Conservation (phyloP, 2,329 filamentous ascomycete genomes). For the Arthroderma sp. region DNA sequence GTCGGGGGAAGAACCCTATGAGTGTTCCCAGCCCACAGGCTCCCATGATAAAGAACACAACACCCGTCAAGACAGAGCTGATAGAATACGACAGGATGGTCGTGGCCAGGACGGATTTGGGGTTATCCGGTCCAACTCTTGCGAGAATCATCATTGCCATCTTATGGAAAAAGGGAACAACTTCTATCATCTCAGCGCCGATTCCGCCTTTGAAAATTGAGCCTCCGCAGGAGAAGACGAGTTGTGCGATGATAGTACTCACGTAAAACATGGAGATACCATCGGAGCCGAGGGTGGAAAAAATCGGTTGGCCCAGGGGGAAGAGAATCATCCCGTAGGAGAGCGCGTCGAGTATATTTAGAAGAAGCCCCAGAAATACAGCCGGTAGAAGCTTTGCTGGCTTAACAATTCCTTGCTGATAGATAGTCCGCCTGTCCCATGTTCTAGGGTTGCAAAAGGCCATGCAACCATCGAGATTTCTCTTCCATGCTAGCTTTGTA, state of each 20-base stretch:
- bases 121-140: conserved; percentile 63
- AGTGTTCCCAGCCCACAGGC: conserved; percentile 77
- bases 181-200: conserved; percentile 95
- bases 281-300: conserved; percentile 73
- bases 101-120: conserved; percentile 79
- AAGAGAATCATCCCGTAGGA: conserved; percentile 98
- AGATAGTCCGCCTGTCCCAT: conserved; percentile 58
- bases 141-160: conserved; percentile 85
- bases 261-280: conserved; percentile 99
- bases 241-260: conserved; percentile 85
- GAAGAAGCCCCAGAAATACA: conserved; percentile 72
- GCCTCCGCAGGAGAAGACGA: conserved; percentile 71
- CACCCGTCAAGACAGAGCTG: conserved; percentile 79
- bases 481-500: conserved; percentile 4
- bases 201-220: conserved; percentile 85
- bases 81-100: conserved; percentile 84
- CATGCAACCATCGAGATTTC: conserved; percentile 16
- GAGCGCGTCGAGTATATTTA: conserved; percentile 87
- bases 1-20: conserved; percentile 90
- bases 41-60: conserved; percentile 86
- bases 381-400: conserved; percentile 66
- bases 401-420: conserved; percentile 49
- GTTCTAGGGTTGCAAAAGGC: conserved; percentile 45
- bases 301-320: conserved; percentile 74
- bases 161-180: conserved; percentile 96